These are phyloP conservation scores for Pholiota adiposa DNA, from an alignment of 1,284 basidiomycete species.

Conservation along the genomic window DNA sequence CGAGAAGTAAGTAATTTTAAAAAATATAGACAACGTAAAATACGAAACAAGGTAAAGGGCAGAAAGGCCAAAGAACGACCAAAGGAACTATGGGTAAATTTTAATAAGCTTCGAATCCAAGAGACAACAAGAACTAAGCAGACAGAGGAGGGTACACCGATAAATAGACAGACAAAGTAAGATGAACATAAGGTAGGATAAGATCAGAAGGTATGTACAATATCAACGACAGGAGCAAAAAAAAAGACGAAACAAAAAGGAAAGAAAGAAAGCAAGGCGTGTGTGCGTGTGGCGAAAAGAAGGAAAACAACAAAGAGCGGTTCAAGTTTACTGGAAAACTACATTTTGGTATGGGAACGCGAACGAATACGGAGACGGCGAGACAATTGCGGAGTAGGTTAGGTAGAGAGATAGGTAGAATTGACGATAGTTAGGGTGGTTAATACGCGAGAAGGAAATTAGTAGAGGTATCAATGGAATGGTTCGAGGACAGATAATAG, in stretches of 20 bases:
- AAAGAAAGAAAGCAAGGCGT: neutral
- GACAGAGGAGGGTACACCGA: no score
- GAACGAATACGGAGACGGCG: no score
- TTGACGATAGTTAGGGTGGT: neutral
- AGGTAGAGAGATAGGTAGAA: neutral
- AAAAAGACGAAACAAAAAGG: no score
- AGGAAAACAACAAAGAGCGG: neutral
- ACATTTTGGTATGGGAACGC: neutral
- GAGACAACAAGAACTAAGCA: no score
- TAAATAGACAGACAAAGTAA: no score
- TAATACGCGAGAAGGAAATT: neutral
- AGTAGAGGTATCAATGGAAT: neutral
- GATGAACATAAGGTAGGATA: neutral
- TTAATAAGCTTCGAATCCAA: no score
- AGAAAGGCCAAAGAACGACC: no score
- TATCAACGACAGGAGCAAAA: no score
- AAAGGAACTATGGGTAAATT: no score
- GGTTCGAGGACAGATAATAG: neutral
- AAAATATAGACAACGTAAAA: neutral
- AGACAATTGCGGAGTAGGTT: no score
- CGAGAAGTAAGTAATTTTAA: neutral
- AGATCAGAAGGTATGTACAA: neutral
- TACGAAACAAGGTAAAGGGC: neutral
- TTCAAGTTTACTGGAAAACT: neutral
- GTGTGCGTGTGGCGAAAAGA: neutral